Conservation (phyloP, 352 stramenopile species). For the Pythium periplocum region DNA sequence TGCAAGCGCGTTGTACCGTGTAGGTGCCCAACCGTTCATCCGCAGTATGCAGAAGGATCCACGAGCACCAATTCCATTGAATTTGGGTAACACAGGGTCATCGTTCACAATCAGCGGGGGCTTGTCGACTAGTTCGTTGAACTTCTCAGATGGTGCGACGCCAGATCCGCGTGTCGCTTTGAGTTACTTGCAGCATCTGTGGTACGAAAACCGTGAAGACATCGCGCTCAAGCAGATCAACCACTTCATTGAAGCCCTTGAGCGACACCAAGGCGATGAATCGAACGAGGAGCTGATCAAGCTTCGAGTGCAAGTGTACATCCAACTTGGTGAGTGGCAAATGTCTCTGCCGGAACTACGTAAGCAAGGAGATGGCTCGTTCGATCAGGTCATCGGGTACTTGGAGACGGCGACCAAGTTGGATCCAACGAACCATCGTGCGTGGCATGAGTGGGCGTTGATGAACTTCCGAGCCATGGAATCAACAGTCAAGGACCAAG, state of each 20-base stretch:
- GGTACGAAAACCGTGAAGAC: constrained; percentile 79
- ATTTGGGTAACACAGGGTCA: constrained; percentile 39
- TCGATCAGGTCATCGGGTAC: constrained; percentile 75
- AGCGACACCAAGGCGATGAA: constrained; percentile 51
- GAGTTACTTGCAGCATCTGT: constrained; percentile 77
- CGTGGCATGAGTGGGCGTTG: constrained; percentile 98
- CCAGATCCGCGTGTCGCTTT: constrained; percentile 77
- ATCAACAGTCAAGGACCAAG: constrained; percentile 47
- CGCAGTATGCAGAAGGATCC: constrained; percentile 70
- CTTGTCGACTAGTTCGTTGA: constrained; percentile 24
- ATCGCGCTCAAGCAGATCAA: constrained; percentile 78
- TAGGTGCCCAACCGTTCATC: constrained; percentile 78
- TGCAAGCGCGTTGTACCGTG: constrained; percentile 71
- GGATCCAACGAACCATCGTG: constrained; percentile 92
- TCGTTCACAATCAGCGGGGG: constrained; percentile 4
- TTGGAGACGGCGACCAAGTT: constrained; percentile 78
- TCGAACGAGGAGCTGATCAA: constrained; percentile 64
- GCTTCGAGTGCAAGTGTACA: constrained; percentile 82
- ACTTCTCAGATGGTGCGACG: constrained; percentile 56
- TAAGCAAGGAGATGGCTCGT: constrained; percentile 66
- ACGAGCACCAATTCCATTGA: constrained; percentile 59
- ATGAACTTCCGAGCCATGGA: constrained; percentile 94
- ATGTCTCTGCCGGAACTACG: constrained; percentile 69
- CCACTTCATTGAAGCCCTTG: constrained; percentile 80
- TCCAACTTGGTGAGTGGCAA: constrained; percentile 83